A percentile compares a stretch with the other conserved stretches of the same genome.
Conservation (phyloP, 2,329 filamentous ascomycete genomes). For the Cyanodermella asteris region DNA sequence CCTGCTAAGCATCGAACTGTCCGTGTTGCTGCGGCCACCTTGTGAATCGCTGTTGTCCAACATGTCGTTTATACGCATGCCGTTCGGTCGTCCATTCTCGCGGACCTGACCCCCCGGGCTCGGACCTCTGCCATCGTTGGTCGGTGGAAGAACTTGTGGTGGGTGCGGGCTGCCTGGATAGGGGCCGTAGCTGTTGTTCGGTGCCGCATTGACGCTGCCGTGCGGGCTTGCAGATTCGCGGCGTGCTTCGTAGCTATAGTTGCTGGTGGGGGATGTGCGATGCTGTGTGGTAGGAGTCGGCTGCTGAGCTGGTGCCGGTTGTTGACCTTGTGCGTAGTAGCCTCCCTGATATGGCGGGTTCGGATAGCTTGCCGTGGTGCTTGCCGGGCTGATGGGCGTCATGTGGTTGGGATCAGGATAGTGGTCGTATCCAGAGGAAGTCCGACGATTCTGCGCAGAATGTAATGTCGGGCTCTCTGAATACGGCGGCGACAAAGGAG, state of each 20-base stretch:
- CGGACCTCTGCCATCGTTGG: conserved; percentile 13
- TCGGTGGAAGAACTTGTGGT: conserved; percentile 12
- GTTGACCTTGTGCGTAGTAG: conserved; percentile 13
- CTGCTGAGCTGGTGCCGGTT: conserved; percentile 19
- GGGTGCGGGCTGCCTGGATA: conserved; percentile 14
- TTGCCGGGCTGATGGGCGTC: conserved; percentile 23
- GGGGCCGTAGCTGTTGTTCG: conserved; percentile 12
- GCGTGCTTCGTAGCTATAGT: conserved; percentile 5
- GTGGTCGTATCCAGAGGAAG: conserved; percentile 22
- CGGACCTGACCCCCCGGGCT: conserved; percentile 5
- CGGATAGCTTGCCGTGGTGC: conserved; percentile 20
- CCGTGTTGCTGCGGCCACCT: conserved; percentile 19
- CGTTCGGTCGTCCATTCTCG: conserved; percentile 13
- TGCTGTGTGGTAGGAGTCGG: conserved; percentile 8
- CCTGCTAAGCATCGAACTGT: conserved; percentile 28
- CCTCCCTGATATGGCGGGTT: conserved; percentile 14
- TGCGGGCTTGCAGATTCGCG: conserved; percentile 18
- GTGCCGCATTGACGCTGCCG: conserved; percentile 22
- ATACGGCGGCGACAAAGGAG: conserved; percentile 7
- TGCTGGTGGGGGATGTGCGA: conserved; percentile 8
- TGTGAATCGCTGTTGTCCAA: conserved; percentile 19
- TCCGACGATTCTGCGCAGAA: conserved; percentile 21
- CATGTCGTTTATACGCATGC: conserved; percentile 27
- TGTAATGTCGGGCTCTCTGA: conserved; percentile 13
- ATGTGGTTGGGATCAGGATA: conserved; percentile 25